A percentile compares a stretch with the other conserved stretches of the same genome.
phyloP scores from a whole-genome alignment of 2,329 filamentous ascomycete species.

The Cadophora luteo-olivacea region DNA sequence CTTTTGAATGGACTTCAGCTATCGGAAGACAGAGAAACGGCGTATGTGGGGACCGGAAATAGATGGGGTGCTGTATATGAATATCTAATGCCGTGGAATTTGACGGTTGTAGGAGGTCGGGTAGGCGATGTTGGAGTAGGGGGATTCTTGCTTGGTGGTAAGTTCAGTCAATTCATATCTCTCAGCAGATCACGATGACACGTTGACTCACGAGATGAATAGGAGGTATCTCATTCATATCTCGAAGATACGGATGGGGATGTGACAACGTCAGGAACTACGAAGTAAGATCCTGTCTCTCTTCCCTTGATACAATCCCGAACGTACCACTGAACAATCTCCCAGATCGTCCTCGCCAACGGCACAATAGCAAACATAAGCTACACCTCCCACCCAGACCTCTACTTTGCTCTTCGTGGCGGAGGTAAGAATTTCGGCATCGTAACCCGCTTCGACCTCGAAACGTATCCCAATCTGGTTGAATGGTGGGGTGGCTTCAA shows the following conservation, averaged over 20 bases:
- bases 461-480: conserved; percentile 42
- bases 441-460: conserved; percentile 54
- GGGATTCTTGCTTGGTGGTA: conserved; percentile 30
- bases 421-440: conserved; percentile 64
- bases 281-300: conserved; percentile 19
- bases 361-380: conserved; percentile 55
- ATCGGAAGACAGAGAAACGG: conserved; percentile 39
- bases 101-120: conserved; percentile 31
- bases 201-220: background rate
- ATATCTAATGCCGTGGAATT: conserved; percentile 20
- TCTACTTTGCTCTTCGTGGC: conserved; percentile 60
- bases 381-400: conserved; percentile 50
- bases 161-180: background rate
- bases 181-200: too few species aligned
- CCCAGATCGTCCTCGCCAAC: conserved; percentile 49
- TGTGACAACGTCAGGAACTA: conserved; percentile 32
- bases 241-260: conserved; percentile 29
- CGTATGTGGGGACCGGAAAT: conserved; percentile 27
- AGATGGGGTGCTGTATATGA: conserved; percentile 29
- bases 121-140: conserved; percentile 29
- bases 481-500: conserved; percentile 27
- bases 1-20: conserved; percentile 33
- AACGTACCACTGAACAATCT: background rate
- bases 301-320: background rate
- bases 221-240: conserved; percentile 30